A percentile compares a stretch with the other conserved stretches of the same genome.
Conservation (phyloP, 441 rosid species). For the Monsonia emarginata region DNA sequence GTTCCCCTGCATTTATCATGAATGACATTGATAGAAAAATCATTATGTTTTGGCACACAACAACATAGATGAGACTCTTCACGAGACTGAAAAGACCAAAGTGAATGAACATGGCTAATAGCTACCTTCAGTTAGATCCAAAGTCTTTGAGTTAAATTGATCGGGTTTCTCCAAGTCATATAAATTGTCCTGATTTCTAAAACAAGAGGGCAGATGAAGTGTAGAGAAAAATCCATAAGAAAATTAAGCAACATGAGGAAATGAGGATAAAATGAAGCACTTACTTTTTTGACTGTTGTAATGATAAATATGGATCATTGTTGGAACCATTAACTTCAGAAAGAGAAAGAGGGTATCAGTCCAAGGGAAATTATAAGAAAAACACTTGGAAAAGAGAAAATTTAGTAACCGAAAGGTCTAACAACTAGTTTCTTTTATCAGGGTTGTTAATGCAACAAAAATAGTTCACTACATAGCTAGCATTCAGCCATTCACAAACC, state of each 20-base stretch:
- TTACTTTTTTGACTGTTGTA: constrained; percentile 33
- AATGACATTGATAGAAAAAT: background rate
- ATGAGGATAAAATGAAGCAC: constrained; percentile 15
- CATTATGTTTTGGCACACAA: background rate
- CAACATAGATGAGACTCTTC: background rate
- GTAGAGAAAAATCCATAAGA: constrained; percentile 8
- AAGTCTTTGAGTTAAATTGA: constrained; percentile 17
- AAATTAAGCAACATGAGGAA: constrained; percentile 7
- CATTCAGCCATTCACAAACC: constrained; percentile 27
- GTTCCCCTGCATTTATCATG: constrained; percentile 21
- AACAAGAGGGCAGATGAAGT: background rate
- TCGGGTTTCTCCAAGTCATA: constrained; percentile 14
- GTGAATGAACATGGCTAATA: background rate
- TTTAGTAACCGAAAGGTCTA: background rate
- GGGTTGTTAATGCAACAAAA: background rate
- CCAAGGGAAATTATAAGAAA: background rate
- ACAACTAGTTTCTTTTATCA: background rate
- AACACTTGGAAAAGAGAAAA: background rate
- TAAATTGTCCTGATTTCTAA: constrained; percentile 23
- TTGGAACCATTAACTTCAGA: constrained; percentile 30
- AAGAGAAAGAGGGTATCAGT: constrained; percentile 6
- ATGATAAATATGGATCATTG: constrained; percentile 20
- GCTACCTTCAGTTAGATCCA: constrained; percentile 35
- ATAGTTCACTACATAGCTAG: background rate
- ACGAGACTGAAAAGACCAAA: constrained; percentile 1